These are phyloP conservation scores for rapeseed (Brassica napus) DNA, from an alignment of 345 rosid genomes.

Conservation along the genomic window DNA sequence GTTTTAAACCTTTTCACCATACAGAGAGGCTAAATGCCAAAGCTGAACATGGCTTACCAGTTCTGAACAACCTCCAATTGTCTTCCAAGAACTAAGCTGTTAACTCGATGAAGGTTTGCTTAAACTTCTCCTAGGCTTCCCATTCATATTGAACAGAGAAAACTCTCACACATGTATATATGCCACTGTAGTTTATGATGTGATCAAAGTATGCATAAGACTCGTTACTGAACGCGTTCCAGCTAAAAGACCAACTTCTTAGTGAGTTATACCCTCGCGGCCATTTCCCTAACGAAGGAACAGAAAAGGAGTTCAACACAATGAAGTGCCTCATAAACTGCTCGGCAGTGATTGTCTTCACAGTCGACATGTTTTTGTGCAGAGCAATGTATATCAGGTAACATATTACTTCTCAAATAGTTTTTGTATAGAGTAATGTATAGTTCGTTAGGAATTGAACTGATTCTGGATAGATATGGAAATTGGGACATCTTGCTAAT, in stretches of 20 bases:
- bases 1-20: slow-evolving; percentile 1
- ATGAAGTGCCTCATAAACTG: slow-evolving; percentile 57
- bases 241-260: slow-evolving; percentile 66
- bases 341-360: slow-evolving; percentile 53
- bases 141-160: neutral
- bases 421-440: too few relatives aligned
- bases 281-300: slow-evolving; percentile 61
- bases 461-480: too few relatives aligned
- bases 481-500: too few relatives aligned
- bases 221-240: slow-evolving; percentile 62
- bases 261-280: slow-evolving; percentile 60
- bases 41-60: slow-evolving; percentile 63
- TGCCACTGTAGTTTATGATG: slow-evolving; percentile 67
- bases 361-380: slow-evolving; percentile 6
- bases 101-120: slow-evolving; percentile 74
- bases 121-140: neutral
- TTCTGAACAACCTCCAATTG: slow-evolving; percentile 57
- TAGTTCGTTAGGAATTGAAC: too few relatives aligned
- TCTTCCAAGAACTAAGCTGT: slow-evolving; percentile 45
- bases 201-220: slow-evolving; percentile 13
- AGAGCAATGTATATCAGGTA: too few relatives aligned
- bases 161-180: slow-evolving; percentile 10
- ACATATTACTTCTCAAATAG: too few relatives aligned
- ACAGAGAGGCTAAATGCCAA: slow-evolving; percentile 75
- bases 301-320: slow-evolving; percentile 61